Base-by-base conservation (phyloP, 1,284 basidiomycete species). In the Porodaedalea pini region DNA sequence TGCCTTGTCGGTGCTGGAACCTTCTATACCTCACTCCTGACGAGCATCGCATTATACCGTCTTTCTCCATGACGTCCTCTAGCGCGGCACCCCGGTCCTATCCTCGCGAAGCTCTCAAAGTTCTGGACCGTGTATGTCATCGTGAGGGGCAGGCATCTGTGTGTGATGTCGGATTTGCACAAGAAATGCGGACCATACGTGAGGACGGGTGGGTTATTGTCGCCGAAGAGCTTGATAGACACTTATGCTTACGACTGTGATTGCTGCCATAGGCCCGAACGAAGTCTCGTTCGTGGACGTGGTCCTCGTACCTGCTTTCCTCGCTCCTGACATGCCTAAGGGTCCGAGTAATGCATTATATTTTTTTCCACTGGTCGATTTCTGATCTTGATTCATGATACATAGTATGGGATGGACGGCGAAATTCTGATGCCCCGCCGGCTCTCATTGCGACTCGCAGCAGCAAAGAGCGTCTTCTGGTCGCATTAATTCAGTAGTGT, bases 391-490 rank as follows among this genome's bases (percentile, higher is more conserved):
- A 66, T 57, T 55, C 45, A 51, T 61, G 23, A 1, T 11, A n/a
- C n/a, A 19, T 25, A 60, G 58, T 56, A 34, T 60, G 58, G 58
- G 54, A 56, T 27, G 58, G 58, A 11, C 50, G 58, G 10, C 17
- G 34, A 2, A 56, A 56, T n/a, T 49, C 54, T 3, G 54, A 56
- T 34, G 63, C 40, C 4, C 25, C 25, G 11, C 40, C 58, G 2
- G 32, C 27, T 19, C 41, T 60, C 5, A 36, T 58, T 45, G 41
- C 51, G 4, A 65, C 69, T 4, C 68, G 69, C 11, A 67, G 75
- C 63, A 61, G 68, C 19, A 64, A 65, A 72, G 36, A 73, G 77
- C 29, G 69, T 68, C 49, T 68, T 70, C 4, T 79, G 78, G 78
- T 73, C 69, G 56, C 69, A 70, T 40, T 77, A 71, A 7, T 76